phyloP scores from a whole-genome alignment of 129 eudicot species.

The Dittrichia graveolens region DNA sequence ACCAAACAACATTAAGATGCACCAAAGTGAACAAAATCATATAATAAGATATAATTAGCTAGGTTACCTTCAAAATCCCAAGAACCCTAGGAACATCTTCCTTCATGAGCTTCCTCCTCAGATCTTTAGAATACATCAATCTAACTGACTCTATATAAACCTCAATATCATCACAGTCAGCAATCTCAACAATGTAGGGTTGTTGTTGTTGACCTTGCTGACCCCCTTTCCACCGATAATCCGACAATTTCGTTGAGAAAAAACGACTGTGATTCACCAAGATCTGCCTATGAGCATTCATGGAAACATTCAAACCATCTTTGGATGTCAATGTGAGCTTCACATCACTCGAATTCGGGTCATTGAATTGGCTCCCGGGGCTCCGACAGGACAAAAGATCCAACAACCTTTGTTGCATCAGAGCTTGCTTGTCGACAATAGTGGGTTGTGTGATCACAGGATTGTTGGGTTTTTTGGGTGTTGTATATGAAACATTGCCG shows the following conservation, averaged over 20 bases:
- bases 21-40: constrained; percentile 5
- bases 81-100: constrained; percentile 84
- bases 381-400: constrained; percentile 56
- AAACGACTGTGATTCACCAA: constrained; percentile 71
- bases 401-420: constrained; percentile 57
- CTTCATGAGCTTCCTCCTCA: constrained; percentile 76
- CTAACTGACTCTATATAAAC: constrained; percentile 71
- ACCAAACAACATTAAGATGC: not conserved
- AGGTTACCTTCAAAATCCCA: constrained; percentile 77
- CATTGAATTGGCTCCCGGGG: constrained; percentile 80
- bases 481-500: constrained; percentile 28
- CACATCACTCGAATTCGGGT: constrained; percentile 70
- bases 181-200: constrained; percentile 65
- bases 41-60: not conserved
- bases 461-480: constrained; percentile 26
- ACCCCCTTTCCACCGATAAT: constrained; percentile 40
- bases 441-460: constrained; percentile 19
- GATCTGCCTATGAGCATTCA: constrained; percentile 77
- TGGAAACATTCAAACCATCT: constrained; percentile 59
- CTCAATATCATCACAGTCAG: constrained; percentile 91
- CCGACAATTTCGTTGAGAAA: constrained; percentile 57
- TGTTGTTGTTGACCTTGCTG: no score
- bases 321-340: constrained; percentile 67
- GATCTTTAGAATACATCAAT: constrained; percentile 86
- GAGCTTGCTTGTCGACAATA: constrained; percentile 52